Percentiles rank a stretch among this genome's conserved stretches.
phyloP scores from a whole-genome alignment of 2,329 filamentous ascomycete species.

The Diplodia mutila region DNA sequence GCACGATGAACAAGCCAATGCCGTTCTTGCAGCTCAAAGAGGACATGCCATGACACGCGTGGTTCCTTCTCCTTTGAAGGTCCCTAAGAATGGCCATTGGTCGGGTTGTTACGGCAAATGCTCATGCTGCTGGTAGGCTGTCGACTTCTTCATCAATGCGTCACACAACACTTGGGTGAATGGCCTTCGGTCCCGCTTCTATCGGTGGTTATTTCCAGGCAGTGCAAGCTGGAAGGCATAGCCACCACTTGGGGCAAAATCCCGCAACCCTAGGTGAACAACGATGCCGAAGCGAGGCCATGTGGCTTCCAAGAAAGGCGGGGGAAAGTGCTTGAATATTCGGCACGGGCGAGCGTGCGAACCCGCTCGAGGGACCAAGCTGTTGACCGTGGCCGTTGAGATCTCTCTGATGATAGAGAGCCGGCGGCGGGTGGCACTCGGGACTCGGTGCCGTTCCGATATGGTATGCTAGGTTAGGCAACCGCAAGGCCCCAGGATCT shows the following conservation, averaged over 20 bases:
- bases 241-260: background rate
- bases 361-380: background rate
- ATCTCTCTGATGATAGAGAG: background rate
- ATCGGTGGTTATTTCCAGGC: background rate
- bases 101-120: too few relatives aligned
- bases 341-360: background rate
- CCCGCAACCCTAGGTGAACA: background rate
- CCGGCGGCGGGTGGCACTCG: background rate
- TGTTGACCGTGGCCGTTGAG: background rate
- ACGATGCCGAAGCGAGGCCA: background rate
- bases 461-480: background rate
- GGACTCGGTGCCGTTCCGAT: background rate
- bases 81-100: too few relatives aligned
- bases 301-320: background rate
- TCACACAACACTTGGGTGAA: background rate
- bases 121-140: background rate
- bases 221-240: background rate
- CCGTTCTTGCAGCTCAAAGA: too few relatives aligned
- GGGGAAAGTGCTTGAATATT: background rate
- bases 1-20: too few relatives aligned
- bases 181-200: background rate
- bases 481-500: background rate
- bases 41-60: background rate
- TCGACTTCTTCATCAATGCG: background rate
- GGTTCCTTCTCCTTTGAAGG: background rate